Percentiles rank a stretch among this genome's conserved stretches.
Evolutionary conservation across 164 flowering plant genomes (phyloP).

Genomic region (Stephania cephalantha): DNA sequence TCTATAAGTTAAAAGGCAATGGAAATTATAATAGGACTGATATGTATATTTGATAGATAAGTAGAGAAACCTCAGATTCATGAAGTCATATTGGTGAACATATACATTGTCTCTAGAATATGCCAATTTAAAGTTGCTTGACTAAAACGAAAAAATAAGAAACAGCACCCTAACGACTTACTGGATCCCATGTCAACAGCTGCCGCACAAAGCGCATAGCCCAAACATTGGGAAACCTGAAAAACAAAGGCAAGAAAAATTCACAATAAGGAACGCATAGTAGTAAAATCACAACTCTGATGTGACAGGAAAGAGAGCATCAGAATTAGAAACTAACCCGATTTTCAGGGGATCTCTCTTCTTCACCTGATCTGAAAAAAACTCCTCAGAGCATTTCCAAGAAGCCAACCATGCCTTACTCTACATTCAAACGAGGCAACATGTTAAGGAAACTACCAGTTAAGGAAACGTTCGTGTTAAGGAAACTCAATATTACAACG

Average conservation of each 20-base stretch:
- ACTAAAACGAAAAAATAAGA: neutral
- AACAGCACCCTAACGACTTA: conserved; percentile 32
- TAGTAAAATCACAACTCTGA: neutral
- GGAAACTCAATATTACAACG: no score
- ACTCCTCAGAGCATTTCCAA: conserved; percentile 98
- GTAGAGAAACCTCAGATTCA: neutral
- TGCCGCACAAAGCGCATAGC: conserved; percentile 88
- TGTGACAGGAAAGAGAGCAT: neutral
- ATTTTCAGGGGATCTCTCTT: conserved; percentile 81
- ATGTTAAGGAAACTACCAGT: no score
- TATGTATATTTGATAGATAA: no score
- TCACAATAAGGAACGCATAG: neutral
- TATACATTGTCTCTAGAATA: neutral
- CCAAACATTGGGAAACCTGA: conserved; percentile 85
- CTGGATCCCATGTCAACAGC: conserved; percentile 81
- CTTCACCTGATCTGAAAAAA: conserved; percentile 62
- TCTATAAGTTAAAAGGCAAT: neutral
- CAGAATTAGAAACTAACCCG: conserved; percentile 50
- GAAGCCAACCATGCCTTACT: conserved; percentile 69
- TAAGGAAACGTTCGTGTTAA: no score
- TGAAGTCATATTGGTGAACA: neutral
- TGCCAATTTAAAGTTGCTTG: neutral
- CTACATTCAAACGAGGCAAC: conserved; percentile 29
- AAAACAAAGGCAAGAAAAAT: conserved; percentile 6
- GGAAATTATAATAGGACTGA: no score